A percentile compares a stretch with the other conserved stretches of the same genome.
Conservation (phyloP, 495 filamentous ascomycete genomes). For the Talaromyces stipitatus region DNA sequence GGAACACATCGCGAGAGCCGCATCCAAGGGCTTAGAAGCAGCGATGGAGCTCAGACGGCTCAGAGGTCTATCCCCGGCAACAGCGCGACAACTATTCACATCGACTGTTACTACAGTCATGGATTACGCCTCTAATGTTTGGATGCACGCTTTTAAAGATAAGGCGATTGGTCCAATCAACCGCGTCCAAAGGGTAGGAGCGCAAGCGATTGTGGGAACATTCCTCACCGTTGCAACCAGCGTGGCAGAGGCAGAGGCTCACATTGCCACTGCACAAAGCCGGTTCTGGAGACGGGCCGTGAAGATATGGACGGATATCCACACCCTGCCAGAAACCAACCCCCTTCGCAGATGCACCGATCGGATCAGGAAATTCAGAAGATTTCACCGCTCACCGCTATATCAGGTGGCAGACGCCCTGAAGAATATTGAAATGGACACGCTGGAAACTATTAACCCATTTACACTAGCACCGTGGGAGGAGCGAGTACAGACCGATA, state of each 20-base stretch:
- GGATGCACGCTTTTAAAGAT: no score
- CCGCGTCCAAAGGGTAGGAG: no score
- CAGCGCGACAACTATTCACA: no score
- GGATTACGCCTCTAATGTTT: no score
- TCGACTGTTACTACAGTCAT: no score
- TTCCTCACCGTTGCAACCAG: no score
- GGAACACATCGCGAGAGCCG: no score
- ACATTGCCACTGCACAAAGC: slow-evolving; percentile 14
- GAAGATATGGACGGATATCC: slow-evolving; percentile 18
- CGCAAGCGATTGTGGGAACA: no score
- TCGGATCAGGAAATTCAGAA: slow-evolving; percentile 9
- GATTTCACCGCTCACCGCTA: slow-evolving; percentile 1
- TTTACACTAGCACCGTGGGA: neutral
- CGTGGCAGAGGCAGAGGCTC: slow-evolving; percentile 18
- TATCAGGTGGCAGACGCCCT: slow-evolving; percentile 7
- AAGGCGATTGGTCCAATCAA: no score
- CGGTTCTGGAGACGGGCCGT: slow-evolving; percentile 17
- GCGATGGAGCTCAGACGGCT: no score
- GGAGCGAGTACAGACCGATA: neutral
- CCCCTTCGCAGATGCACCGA: slow-evolving; percentile 12
- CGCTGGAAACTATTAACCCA: slow-evolving; percentile 12
- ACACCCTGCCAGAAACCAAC: slow-evolving; percentile 16
- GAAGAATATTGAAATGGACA: slow-evolving; percentile 12
- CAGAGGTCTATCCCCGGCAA: no score
- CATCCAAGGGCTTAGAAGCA: no score